Evolutionary conservation across 768 basidiomycete genomes (phyloP).

Genomic region (Saitozyma sp.): DNA sequence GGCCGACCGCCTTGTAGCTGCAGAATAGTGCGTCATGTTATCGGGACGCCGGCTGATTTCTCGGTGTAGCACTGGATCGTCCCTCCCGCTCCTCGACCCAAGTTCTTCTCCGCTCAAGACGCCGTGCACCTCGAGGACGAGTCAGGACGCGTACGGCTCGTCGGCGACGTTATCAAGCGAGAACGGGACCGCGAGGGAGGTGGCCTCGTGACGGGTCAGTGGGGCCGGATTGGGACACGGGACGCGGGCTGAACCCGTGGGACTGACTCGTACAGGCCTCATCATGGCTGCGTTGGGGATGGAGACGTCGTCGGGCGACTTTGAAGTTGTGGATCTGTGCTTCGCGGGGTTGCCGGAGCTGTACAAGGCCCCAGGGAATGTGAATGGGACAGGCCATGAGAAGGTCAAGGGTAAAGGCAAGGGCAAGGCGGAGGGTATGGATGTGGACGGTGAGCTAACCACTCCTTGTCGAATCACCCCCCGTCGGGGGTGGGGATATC

Average conservation of each 20-base stretch:
- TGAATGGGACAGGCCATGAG: slow-evolving; percentile 40
- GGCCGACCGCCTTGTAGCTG: not conserved
- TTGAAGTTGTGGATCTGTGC: slow-evolving; percentile 88
- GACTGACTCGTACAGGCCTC: slow-evolving; percentile 57
- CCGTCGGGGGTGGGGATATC: not conserved
- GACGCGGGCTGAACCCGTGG: not conserved
- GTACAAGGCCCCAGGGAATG: slow-evolving; percentile 25
- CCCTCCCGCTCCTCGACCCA: slow-evolving; percentile 71
- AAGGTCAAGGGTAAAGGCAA: slow-evolving; percentile 18
- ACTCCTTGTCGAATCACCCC: not conserved
- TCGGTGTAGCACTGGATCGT: slow-evolving; percentile 76
- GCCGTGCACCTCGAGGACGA: slow-evolving; percentile 91
- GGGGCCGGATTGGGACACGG: not conserved
- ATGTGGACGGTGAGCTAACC: slow-evolving; percentile 65
- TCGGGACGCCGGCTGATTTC: slow-evolving; percentile 5
- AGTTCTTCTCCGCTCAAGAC: slow-evolving; percentile 76
- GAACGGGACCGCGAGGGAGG: slow-evolving; percentile 55
- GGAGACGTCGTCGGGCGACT: slow-evolving; percentile 85
- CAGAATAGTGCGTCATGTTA: not conserved
- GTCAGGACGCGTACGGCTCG: slow-evolving; percentile 83
- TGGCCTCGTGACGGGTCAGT: slow-evolving; percentile 69
- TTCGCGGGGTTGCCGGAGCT: slow-evolving; percentile 79
- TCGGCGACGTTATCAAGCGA: slow-evolving; percentile 66
- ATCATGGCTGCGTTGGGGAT: slow-evolving; percentile 86
- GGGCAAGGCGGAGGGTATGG: slow-evolving; percentile 56